Evolutionary conservation across 1,284 basidiomycete species (phyloP), one percentile per base, ranked within the genome.

Genomic region (Apiotrichum veenhuisii): DNA sequence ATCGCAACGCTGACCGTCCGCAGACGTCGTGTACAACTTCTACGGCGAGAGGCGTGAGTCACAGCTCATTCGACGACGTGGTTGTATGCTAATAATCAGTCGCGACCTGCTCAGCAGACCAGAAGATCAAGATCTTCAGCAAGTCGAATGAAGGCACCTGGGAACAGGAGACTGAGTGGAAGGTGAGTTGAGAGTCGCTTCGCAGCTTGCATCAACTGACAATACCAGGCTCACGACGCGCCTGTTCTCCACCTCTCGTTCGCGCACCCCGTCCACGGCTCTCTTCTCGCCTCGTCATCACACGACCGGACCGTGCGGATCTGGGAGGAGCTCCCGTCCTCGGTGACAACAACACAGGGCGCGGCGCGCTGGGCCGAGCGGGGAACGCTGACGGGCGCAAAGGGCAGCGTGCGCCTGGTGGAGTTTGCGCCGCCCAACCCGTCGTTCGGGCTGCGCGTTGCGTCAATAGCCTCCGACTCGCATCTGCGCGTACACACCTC

Each of bases 241-340:
- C 84, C 91, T 0, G 81, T 93, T 40, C 84, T 89, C 10, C 86
- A 84, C 72, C 67, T 94, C n/a, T 83, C 83, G 54, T 95, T 91
- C 87, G 89, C 89, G 2, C 90, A 93, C 69, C 91, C 92, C 8
- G 85, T 92, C 72, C 91, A 91, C 63, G 91, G 91, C 12, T 83
- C 85, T 1, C 82, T 95, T 54, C 80, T 95, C 54, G 90, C 90
- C 0, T 90, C 88, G 0, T 84, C 84, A 8, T 91, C 88, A 1
- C 91, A 91, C 67, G 92, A 96, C 75, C 83, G 91, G 18, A 89
- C 88, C 0, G 87, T 91, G 54, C 88, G 92, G 74, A 83, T 95
- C 20, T 95, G 91, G 91, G 90, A 93, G 71, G 87, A 89, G 67
- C 57, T 53, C 12, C 46, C 61, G 3, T 38, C 62, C 2, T 40